Conservation (phyloP, 208 protist genomes). For the Endotrypanum monterogeii region DNA sequence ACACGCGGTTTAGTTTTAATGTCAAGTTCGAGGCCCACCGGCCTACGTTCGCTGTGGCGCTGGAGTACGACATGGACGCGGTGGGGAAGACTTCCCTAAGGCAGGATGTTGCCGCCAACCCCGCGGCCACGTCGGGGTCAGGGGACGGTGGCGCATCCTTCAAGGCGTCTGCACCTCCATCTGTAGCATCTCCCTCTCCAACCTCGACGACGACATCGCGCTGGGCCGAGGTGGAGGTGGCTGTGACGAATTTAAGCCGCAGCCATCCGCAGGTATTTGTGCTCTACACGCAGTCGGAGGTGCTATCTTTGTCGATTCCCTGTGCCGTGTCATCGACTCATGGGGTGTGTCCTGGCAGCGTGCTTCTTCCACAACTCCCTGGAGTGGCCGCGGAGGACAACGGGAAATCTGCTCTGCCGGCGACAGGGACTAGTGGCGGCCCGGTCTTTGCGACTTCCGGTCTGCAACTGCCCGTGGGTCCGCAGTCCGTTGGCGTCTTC, state of each 20-base stretch:
- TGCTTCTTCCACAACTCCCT: constrained; percentile 11
- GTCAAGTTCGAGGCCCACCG: constrained; percentile 63
- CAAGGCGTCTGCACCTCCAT: constrained; percentile 14
- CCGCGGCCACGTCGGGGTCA: not conserved
- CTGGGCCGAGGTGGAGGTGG: constrained; percentile 24
- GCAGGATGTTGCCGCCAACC: not conserved
- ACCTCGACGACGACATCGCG: constrained; percentile 6
- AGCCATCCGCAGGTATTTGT: constrained; percentile 33
- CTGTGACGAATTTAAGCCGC: constrained; percentile 30
- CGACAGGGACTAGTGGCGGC: constrained; percentile 1
- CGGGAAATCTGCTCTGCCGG: not conserved
- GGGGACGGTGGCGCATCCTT: not conserved
- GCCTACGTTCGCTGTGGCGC: constrained; percentile 65
- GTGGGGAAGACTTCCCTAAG: constrained; percentile 5
- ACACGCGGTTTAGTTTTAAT: constrained; percentile 70
- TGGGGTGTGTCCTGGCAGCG: constrained; percentile 1
- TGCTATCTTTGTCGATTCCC: constrained; percentile 27
- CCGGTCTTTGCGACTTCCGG: not conserved
- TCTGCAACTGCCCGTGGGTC: constrained; percentile 35
- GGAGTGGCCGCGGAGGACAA: constrained; percentile 8
- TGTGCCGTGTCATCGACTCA: not conserved
- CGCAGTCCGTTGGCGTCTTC: constrained; percentile 47
- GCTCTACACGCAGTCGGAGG: constrained; percentile 44
- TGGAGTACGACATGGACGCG: constrained; percentile 37
- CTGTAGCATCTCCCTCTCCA: not conserved